Conservation (phyloP, 192 early-diverging fungal species). For the Backusella tuberculispora region DNA sequence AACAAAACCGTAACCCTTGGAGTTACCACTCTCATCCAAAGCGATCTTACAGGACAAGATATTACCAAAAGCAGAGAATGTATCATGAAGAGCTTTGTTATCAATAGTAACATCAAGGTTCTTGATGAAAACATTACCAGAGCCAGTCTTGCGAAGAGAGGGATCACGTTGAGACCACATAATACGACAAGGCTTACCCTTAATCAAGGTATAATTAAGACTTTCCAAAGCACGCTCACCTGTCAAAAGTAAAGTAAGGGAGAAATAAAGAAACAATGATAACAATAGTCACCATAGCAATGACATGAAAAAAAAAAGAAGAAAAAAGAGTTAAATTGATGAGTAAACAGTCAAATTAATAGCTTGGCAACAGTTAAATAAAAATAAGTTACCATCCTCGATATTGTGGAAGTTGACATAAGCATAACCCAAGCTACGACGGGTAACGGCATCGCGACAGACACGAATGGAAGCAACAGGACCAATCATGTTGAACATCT, state of each 20-base stretch:
- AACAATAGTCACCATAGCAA: background rate
- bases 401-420: slow-evolving; percentile 99
- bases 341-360: background rate
- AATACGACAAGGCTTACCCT: slow-evolving; percentile 95
- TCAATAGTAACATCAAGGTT: slow-evolving; percentile 96
- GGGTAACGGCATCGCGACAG: slow-evolving; percentile 96
- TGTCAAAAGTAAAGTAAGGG: slow-evolving; percentile 25
- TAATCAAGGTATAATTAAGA: slow-evolving; percentile 95
- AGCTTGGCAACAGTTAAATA: background rate
- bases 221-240: slow-evolving; percentile 90
- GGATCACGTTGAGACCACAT: slow-evolving; percentile 99
- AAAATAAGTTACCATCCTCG: slow-evolving; percentile 60
- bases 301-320: background rate
- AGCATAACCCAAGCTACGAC: slow-evolving; percentile 94
- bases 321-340: background rate
- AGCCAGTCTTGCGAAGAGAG: slow-evolving; percentile 84
- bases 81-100: slow-evolving; percentile 99
- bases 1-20: slow-evolving; percentile 97
- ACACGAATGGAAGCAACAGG: slow-evolving; percentile 97
- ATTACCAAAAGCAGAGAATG: slow-evolving; percentile 95
- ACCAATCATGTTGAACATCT: slow-evolving; percentile 95
- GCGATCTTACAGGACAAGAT: slow-evolving; percentile 99
- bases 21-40: slow-evolving; percentile 73
- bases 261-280: background rate
- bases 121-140: slow-evolving; percentile 99